Evolutionary conservation across 164 flowering plant species (phyloP).

Genomic region (Dillenia suffruticosa): DNA sequence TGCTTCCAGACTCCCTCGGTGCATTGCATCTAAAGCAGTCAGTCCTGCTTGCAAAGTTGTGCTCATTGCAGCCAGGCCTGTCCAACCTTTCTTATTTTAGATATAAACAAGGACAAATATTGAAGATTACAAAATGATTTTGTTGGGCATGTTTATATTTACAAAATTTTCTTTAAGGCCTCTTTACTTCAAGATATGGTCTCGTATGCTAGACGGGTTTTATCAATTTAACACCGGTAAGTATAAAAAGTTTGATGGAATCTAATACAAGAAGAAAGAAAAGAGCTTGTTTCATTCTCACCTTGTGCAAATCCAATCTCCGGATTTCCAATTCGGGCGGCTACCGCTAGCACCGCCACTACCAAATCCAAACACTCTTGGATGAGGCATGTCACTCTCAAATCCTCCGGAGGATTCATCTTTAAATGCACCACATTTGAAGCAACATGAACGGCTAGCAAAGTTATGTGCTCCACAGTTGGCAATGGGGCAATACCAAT

Average conservation of each 20-base stretch:
- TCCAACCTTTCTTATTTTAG: neutral
- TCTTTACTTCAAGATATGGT: too few species aligned
- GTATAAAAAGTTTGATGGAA: too few species aligned
- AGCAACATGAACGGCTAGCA: slow-evolving; percentile 97
- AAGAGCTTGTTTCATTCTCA: slow-evolving; percentile 7
- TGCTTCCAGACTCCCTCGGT: slow-evolving; percentile 63
- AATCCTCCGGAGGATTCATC: slow-evolving; percentile 50
- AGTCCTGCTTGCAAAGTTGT: slow-evolving; percentile 96
- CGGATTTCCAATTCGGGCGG: slow-evolving; percentile 87
- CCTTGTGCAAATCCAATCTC: slow-evolving; percentile 98
- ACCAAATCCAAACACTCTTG: slow-evolving; percentile 22
- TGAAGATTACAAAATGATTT: too few species aligned
- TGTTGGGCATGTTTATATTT: too few species aligned
- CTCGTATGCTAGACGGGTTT: too few species aligned
- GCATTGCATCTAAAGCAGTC: slow-evolving; percentile 97
- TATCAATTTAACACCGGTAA: too few species aligned
- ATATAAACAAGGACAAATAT: too few species aligned
- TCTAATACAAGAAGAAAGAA: too few species aligned
- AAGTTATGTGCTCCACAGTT: slow-evolving; percentile 95
- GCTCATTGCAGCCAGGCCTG: slow-evolving; percentile 94
- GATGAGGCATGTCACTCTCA: slow-evolving; percentile 16
- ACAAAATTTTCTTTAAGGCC: too few species aligned
- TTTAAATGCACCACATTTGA: slow-evolving; percentile 90
- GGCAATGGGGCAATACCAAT: slow-evolving; percentile 84
- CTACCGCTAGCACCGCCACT: slow-evolving; percentile 14